Evolutionary conservation across 2,329 filamentous ascomycete genomes (phyloP), one percentile per base, ranked within the genome.

Genomic region (Fusarium torreyae): DNA sequence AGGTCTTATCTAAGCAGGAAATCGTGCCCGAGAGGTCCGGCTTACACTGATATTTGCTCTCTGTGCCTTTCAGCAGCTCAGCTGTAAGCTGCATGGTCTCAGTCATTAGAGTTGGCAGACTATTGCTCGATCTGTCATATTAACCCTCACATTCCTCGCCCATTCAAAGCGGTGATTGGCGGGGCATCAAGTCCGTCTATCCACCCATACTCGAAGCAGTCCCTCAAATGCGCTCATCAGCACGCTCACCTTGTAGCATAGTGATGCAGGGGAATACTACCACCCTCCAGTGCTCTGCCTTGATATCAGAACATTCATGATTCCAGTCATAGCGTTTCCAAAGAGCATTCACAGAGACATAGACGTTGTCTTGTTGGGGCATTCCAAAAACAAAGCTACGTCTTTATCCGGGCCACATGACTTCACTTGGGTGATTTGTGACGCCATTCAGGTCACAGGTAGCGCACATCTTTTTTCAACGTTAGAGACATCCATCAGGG

Each of bases 371-470:
- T 70, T 70, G 68, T 71, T 71, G 68, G 68, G 68, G 53, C 45
- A 53, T 18, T 59, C 46, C 53, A 49, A 18, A 62, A 51, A 38
- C 49, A 58, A 61, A 55, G 44, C 60, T 46, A 68, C 57, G 50
- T 44, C 51, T 46, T 49, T 54, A 53, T 45, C 50, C 34, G 36
- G 61, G 48, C 64, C 72, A 68, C 73, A 73, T 75, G 73, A 75
- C 73, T 70, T 75, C 56, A 72, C 59, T 66, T 64, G 69, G 68
- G 55, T 64, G 68, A 66, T 73, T 74, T 62, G 63, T 75, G 73
- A 75, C 73, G 71, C 73, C 73, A 75, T 75, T 24, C 36, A 36
- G 69, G 70, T 74, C 69, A 74, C 69, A 74, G 48, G 72, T 43
- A 60, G 61, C 69, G 57, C 46, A 64, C 43, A 56, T 57, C 59